Conservation (phyloP, 179 eudicot species). For the Camellia oleifera region DNA sequence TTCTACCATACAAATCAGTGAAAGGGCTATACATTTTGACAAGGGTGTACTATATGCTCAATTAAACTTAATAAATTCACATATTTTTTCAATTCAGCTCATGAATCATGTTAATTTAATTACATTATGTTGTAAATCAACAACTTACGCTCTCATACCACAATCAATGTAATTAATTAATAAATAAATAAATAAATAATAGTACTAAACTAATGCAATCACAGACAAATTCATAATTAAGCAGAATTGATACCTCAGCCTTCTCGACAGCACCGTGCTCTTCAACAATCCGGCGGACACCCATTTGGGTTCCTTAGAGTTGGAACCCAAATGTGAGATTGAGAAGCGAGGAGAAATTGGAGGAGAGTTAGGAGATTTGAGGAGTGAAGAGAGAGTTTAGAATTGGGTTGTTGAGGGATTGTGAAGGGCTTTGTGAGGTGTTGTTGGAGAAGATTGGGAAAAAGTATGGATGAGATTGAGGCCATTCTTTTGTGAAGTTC, state of each 20-base stretch:
- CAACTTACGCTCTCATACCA: neutral
- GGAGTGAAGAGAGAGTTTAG: conserved; percentile 12
- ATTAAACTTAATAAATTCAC: no score
- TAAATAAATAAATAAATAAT: no score
- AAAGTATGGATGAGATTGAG: conserved; percentile 25
- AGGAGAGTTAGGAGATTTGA: conserved; percentile 3
- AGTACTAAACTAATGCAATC: neutral
- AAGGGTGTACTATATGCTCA: no score
- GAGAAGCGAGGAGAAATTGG: conserved; percentile 5
- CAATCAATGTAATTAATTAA: neutral
- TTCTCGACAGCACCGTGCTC: conserved; percentile 77
- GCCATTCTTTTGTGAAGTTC: conserved; percentile 23
- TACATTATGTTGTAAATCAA: no score
- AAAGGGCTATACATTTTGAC: no score
- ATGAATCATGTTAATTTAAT: no score
- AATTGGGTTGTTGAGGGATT: conserved; percentile 6
- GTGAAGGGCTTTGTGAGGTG: conserved; percentile 15
- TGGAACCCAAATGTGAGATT: neutral
- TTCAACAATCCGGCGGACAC: conserved; percentile 44
- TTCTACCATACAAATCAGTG: no score
- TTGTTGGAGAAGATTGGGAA: conserved; percentile 21
- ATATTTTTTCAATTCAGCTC: no score
- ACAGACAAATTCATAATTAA: neutral
- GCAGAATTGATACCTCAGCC: conserved; percentile 53
- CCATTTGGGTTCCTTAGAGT: conserved; percentile 11